Evolutionary conservation across 73 alveolate species (phyloP).

Genomic region (Paramecium primaurelia): DNA sequence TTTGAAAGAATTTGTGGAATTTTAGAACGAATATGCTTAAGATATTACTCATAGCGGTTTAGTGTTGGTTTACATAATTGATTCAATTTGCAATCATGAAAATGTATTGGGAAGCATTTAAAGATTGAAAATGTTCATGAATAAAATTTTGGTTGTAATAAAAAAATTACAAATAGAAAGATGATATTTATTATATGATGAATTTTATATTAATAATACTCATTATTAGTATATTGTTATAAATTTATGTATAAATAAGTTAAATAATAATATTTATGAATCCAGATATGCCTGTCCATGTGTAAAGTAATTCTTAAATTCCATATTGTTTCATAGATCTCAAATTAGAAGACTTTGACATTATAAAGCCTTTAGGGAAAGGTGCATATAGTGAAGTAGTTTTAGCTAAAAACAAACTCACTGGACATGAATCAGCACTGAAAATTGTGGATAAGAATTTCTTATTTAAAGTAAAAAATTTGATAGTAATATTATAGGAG

Average conservation of each 20-base stretch:
- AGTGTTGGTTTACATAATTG: neutral
- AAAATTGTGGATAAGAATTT: neutral
- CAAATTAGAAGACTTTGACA: neutral
- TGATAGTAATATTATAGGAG: neutral
- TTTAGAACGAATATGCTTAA: neutral
- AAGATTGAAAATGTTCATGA: neutral
- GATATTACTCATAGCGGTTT: neutral
- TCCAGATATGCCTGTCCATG: neutral
- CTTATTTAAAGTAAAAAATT: neutral
- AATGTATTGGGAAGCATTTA: neutral
- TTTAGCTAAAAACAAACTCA: neutral
- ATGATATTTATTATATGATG: neutral
- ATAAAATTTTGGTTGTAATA: neutral
- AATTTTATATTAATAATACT: neutral
- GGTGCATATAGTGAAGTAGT: slow-evolving; percentile 15
- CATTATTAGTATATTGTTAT: neutral
- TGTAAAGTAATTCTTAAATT: neutral
- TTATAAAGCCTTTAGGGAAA: neutral
- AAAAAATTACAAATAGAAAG: neutral
- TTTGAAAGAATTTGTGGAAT: neutral
- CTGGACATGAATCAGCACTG: slow-evolving; percentile 17
- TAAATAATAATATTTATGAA: neutral
- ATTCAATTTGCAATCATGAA: neutral
- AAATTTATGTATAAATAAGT: neutral
- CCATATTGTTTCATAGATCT: neutral